Percentiles rank a stretch among this genome's conserved stretches.
Conservation (phyloP, 495 filamentous ascomycete genomes). For the Cercophora samala region DNA sequence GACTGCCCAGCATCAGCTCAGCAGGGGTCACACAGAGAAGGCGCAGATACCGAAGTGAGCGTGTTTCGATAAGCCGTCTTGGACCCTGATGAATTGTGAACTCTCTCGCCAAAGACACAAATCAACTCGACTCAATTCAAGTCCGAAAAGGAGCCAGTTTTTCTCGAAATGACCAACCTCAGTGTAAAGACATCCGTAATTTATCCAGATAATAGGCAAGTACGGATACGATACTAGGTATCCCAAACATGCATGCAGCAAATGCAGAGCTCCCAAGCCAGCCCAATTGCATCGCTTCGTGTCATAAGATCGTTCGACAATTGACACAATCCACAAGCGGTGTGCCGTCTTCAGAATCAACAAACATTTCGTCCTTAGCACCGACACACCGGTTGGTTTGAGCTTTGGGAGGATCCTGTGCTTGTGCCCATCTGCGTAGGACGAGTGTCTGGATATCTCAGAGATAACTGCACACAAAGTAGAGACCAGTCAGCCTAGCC, state of each 20-base stretch:
- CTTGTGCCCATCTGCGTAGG: not conserved
- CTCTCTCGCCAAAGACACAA: not conserved
- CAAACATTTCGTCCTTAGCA: not conserved
- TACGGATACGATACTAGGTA: not conserved
- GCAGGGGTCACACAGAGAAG: not conserved
- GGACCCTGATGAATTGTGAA: not conserved
- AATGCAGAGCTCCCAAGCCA: not conserved
- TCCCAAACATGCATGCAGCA: not conserved
- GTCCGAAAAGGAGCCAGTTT: too few relatives aligned
- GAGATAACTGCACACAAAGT: too few relatives aligned
- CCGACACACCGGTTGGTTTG: not conserved
- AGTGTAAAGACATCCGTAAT: too few relatives aligned
- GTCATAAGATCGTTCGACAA: not conserved
- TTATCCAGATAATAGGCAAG: not conserved
- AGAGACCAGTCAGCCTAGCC: too few relatives aligned
- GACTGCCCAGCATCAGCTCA: not conserved
- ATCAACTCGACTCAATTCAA: too few relatives aligned
- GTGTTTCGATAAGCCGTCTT: not conserved
- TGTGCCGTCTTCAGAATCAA: not conserved
- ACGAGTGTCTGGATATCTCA: not conserved
- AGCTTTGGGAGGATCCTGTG: not conserved
- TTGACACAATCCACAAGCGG: not conserved
- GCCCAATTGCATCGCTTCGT: not conserved
- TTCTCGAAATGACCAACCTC: not conserved
- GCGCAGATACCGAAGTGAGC: not conserved